A percentile compares a stretch with the other conserved stretches of the same genome.
Conservation (phyloP, 768 basidiomycete genomes). For the Russula sp. region DNA sequence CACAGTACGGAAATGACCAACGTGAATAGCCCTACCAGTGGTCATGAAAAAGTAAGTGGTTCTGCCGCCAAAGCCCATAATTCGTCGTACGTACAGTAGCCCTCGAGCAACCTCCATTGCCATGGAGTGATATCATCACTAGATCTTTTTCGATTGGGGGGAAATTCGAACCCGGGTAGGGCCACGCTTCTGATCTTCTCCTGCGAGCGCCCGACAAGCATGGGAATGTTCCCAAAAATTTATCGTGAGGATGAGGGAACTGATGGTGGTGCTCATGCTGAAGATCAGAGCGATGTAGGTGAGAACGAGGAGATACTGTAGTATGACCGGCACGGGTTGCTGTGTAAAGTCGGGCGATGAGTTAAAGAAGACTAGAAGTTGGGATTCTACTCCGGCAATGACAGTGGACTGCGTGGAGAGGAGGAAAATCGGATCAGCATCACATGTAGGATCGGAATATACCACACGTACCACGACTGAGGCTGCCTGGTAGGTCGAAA, state of each 20-base stretch:
- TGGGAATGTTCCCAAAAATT: constrained; percentile 24
- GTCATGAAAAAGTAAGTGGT: neutral
- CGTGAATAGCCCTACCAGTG: constrained; percentile 15
- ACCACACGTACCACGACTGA: constrained; percentile 19
- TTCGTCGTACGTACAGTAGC: constrained; percentile 15
- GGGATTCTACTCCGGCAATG: constrained; percentile 26
- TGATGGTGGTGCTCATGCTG: constrained; percentile 27
- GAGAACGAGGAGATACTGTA: constrained; percentile 21
- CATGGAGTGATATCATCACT: neutral
- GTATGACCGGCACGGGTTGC: neutral
- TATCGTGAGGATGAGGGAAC: constrained; percentile 25
- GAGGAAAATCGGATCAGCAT: neutral
- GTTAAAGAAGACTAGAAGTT: constrained; percentile 26
- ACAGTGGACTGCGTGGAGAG: constrained; percentile 17
- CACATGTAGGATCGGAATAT: neutral
- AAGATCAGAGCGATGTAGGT: constrained; percentile 29
- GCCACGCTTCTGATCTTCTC: neutral
- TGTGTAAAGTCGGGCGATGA: neutral
- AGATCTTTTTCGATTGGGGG: too few species aligned
- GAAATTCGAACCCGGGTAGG: neutral
- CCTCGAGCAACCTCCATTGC: constrained; percentile 19
- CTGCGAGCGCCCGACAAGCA: constrained; percentile 7
- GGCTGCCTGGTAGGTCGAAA: constrained; percentile 23
- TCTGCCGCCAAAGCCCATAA: too few species aligned
- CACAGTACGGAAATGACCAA: constrained; percentile 20